These are phyloP conservation scores for Paramecium sexaurelia DNA, from an alignment of 73 alveolate species.

Conservation along the genomic window DNA sequence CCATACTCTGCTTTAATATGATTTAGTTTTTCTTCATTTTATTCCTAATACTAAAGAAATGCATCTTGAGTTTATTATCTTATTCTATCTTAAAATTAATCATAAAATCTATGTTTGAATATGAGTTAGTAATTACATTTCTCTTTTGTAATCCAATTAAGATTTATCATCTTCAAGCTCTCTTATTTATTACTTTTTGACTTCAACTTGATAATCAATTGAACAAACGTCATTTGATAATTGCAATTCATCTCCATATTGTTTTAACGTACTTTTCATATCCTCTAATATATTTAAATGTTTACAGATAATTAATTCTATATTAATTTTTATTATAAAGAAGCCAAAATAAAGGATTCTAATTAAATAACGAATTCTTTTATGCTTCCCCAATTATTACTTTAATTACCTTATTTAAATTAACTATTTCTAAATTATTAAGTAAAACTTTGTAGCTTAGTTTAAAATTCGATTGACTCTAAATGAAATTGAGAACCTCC, in stretches of 20 bases:
- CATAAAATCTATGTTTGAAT: not conserved
- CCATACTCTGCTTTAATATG: not conserved
- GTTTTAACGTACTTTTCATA: not conserved
- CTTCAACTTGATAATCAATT: conserved; percentile 2
- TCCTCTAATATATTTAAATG: not conserved
- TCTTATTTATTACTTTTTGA: not conserved
- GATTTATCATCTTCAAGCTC: not conserved
- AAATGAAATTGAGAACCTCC: not conserved
- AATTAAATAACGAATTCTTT: not conserved
- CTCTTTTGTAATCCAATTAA: not conserved
- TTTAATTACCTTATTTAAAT: conserved; percentile 10
- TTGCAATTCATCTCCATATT: not conserved
- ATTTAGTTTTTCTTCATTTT: not conserved
- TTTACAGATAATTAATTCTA: not conserved
- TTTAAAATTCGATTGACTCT: not conserved
- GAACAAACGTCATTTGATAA: not conserved
- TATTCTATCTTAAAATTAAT: not conserved
- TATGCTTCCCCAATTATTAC: conserved; percentile 33
- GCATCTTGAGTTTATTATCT: not conserved
- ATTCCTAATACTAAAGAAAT: not conserved
- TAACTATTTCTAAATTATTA: not conserved
- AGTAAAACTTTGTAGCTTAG: not conserved
- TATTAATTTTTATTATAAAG: not conserved
- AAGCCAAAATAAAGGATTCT: not conserved
- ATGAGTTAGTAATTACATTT: not conserved